Evolutionary conservation across 1,284 basidiomycete species (phyloP), one percentile per base, ranked within the genome.

Genomic region (Fereydounia khargensis): DNA sequence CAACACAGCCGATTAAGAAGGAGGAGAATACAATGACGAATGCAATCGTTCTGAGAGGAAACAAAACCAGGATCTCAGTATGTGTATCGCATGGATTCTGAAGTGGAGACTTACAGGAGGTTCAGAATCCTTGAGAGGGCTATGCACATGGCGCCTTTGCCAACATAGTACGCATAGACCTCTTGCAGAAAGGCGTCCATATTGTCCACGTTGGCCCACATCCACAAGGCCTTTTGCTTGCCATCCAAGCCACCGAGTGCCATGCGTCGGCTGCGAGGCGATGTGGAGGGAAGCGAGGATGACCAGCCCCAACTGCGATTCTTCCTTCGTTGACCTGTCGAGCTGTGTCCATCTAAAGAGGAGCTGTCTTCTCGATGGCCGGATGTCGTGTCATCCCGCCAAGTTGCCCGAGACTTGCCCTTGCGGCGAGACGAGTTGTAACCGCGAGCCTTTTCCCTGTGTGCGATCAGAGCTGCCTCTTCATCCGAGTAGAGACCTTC

Each of bases 131-230:
- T 82, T 4, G 88, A 82, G 14, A 98, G 81, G 4, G 87, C 88
- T 65, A 99, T 98, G 65, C 89, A 92, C 77, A 87, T 92, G 38
- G 95, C 86, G 1, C 94, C 94, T 71, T 96, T 95, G 24, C 91
- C 91, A 65, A 89, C 86, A 74, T 98, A 99, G 76, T 97, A 98
- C 39, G 82, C 81, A 76, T 99, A 98, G 31, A 89, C 89, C 66
- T 96, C 90, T 78, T 94, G 89, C 23, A 99, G 78, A 77, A 95
- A 98, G 6, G 84, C 85, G 70, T 99, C 94, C 30, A 98, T 81
- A 74, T 98, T 94, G 70, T 90, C 89, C 7, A 97, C 89, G 73
- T 98, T 99, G 53, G 95, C 90, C 95, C 95, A 99, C 57, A 89
- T 87, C 95, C 95, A 99, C 33, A 97, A 76, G 0, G 94, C 94